These are phyloP conservation scores for Metschnikowia anglica DNA, from an alignment of 805 yeast species.

Conservation along the genomic window DNA sequence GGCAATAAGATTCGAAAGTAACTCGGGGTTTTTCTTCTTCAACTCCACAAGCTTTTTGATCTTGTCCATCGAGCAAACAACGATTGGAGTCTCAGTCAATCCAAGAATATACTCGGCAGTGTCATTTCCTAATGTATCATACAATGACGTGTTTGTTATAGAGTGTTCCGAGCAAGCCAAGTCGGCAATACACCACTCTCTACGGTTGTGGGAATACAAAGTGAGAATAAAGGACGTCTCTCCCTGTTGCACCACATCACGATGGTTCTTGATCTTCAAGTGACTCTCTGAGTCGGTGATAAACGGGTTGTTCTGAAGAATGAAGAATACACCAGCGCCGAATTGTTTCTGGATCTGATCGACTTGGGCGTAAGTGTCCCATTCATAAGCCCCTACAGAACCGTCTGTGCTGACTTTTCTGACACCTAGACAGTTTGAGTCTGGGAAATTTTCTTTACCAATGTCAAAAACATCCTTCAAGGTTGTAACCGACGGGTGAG, in stretches of 20 bases:
- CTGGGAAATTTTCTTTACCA: slow-evolving; percentile 8
- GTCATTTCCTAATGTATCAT: slow-evolving; percentile 41
- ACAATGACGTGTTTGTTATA: slow-evolving; percentile 40
- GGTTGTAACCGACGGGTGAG: slow-evolving; percentile 18
- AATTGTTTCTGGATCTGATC: slow-evolving; percentile 8
- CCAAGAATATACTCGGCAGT: slow-evolving; percentile 35
- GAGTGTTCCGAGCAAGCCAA: slow-evolving; percentile 33
- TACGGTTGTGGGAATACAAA: slow-evolving; percentile 34
- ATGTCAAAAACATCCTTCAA: slow-evolving; percentile 13
- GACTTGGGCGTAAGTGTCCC: slow-evolving; percentile 13
- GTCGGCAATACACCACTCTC: slow-evolving; percentile 41
- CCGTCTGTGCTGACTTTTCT: slow-evolving; percentile 13
- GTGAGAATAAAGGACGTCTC: slow-evolving; percentile 34
- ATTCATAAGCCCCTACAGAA: slow-evolving; percentile 13
- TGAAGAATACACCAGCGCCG: slow-evolving; percentile 20
- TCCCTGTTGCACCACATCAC: slow-evolving; percentile 15
- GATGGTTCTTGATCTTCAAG: slow-evolving; percentile 23
- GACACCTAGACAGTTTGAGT: slow-evolving; percentile 14
- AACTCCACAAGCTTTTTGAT: slow-evolving; percentile 47
- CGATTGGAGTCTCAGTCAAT: slow-evolving; percentile 26
- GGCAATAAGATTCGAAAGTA: slow-evolving; percentile 45
- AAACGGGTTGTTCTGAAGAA: slow-evolving; percentile 32
- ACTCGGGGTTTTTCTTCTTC: slow-evolving; percentile 31
- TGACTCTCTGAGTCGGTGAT: slow-evolving; percentile 27
- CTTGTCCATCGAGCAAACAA: slow-evolving; percentile 48